Evolutionary conservation across 768 basidiomycete species (phyloP), one percentile per base, ranked within the genome.

Genomic region (Cubamyces lactineus): DNA sequence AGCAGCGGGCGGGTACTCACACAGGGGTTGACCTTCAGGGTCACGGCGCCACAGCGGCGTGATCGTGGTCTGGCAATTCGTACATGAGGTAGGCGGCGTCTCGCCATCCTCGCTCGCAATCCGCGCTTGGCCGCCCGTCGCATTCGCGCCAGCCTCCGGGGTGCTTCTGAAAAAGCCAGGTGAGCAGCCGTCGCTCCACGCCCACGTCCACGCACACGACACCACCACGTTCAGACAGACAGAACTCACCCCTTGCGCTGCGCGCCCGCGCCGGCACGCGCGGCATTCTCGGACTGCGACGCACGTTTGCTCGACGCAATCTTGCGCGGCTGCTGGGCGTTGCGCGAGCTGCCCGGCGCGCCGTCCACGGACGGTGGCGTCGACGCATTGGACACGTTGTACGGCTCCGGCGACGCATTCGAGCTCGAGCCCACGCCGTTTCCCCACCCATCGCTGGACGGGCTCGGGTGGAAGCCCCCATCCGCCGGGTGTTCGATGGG

Each of bases 51-150:
- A 96, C 48, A 96, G 77, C 9, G 94, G 94, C 41, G 96, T 98
- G 71, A 94, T 97, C 13, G 92, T 96, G 57, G 96, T 98, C 69
- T 92, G 88, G 74, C 96, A 98, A 71, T 98, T 98, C 6, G 92
- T 94, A 74, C 96, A 98, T 28, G 91, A 79, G 1, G 94, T 97
- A 9, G 89, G 92, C 7, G 85, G 72, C 59, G 83, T 80, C 48
- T 92, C 91, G 53, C 81, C 84, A 57, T 90, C 88, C 63, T 89
- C 92, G 50, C 79, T 79, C 45, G 73, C 77, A 24, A 58, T 55
- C 11, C 63, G 58, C 16, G 63, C 58, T 42, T 56, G 57, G 13
- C 77, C 78, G 66, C 79, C 81, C 34, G 34, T 34, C 58, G 67
- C 69, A 58, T 66, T 70, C 53, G 59, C 51, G 61, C 69, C 63